Percentiles rank a stretch among this genome's conserved stretches.
Evolutionary conservation across 1,284 basidiomycete species (phyloP).

Genomic region (Melampsora occidentalis): DNA sequence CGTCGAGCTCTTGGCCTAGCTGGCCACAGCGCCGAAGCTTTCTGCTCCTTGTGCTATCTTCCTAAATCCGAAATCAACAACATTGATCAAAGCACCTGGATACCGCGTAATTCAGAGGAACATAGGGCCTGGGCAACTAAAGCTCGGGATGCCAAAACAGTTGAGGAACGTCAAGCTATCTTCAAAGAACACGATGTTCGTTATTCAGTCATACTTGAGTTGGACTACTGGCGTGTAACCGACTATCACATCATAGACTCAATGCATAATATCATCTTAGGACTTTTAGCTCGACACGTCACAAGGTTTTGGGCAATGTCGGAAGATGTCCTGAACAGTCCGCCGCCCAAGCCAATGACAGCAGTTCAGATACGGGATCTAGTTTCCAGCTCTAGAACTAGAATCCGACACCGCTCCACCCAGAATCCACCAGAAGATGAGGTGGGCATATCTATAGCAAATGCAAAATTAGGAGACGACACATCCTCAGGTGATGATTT

Average conservation of each 20-base stretch:
- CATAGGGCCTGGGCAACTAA: neutral
- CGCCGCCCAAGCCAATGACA: no score
- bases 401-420: no score
- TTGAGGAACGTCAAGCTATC: neutral
- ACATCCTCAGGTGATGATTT: no score
- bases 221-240: conserved; percentile 20
- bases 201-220: conserved; percentile 1
- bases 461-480: no score
- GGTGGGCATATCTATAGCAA: no score
- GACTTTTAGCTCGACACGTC: conserved; percentile 14
- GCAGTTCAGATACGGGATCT: no score
- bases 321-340: neutral
- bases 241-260: conserved; percentile 22
- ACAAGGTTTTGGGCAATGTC: conserved; percentile 19
- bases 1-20: conserved; percentile 26
- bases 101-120: neutral
- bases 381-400: no score
- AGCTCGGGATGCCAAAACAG: neutral
- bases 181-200: conserved; percentile 4
- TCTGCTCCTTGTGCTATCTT: conserved; percentile 35
- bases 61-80: conserved; percentile 11
- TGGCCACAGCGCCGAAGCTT: neutral
- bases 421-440: no score
- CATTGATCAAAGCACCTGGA: neutral
- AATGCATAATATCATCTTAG: conserved; percentile 22